phyloP scores from a whole-genome alignment of 345 rosid species.

The Pistacia integerrima region DNA sequence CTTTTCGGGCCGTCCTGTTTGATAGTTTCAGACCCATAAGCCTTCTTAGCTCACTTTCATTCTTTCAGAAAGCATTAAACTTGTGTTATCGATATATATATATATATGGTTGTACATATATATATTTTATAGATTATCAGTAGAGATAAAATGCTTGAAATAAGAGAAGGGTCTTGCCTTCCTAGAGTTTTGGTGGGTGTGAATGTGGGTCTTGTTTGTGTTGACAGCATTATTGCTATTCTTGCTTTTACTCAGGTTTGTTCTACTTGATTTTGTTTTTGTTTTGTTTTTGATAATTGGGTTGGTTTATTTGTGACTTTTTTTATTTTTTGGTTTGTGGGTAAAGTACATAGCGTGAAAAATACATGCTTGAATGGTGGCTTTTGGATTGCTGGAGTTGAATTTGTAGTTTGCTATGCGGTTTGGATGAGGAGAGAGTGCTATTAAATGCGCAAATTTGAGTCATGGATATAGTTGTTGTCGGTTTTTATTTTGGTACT shows the following conservation, averaged over 20 bases:
- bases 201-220: slow-evolving; percentile 42
- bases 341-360: background rate
- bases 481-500: background rate
- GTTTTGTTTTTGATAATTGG: background rate
- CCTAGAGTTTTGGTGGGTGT: slow-evolving; percentile 34
- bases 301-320: background rate
- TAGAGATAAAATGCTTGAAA: slow-evolving; percentile 26
- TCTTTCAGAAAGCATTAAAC: slow-evolving; percentile 3
- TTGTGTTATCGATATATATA: background rate
- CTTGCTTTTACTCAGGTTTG: slow-evolving; percentile 55
- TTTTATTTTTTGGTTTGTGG: background rate
- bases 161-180: slow-evolving; percentile 35
- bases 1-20: slow-evolving; percentile 20
- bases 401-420: background rate
- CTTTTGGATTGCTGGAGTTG: background rate
- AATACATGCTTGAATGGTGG: background rate
- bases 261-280: slow-evolving; percentile 1
- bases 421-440: background rate
- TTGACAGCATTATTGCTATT: slow-evolving; percentile 45
- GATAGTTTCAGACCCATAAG: slow-evolving; percentile 8
- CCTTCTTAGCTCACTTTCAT: slow-evolving; percentile 7
- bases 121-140: background rate
- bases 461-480: background rate
- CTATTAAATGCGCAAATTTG: background rate
- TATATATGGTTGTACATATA: background rate